A percentile compares a stretch with the other conserved stretches of the same genome.
These are phyloP conservation scores for Ormosia emarginata DNA, from an alignment of 306 rosid genomes.

Conservation along the genomic window DNA sequence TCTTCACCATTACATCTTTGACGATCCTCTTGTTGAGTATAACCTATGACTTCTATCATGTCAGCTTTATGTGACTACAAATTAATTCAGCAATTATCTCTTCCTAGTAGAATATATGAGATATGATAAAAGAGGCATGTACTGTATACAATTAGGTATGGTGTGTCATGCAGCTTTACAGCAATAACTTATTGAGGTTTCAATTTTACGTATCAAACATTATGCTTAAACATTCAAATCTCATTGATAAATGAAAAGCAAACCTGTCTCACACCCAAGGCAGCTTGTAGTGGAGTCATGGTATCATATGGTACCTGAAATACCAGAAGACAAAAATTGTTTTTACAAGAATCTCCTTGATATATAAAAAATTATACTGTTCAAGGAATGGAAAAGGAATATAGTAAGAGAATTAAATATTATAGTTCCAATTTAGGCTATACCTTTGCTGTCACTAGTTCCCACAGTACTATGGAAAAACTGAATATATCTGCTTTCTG, in stretches of 20 bases:
- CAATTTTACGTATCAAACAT: not conserved
- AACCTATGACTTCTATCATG: not conserved
- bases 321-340: slow-evolving; percentile 6
- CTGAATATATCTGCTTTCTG: slow-evolving; percentile 98
- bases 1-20: not conserved
- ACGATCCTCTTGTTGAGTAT: not conserved
- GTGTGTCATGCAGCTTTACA: slow-evolving; percentile 1
- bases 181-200: not conserved
- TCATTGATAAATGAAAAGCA: slow-evolving; percentile 19
- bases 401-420: slow-evolving; percentile 13
- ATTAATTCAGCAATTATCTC: not conserved
- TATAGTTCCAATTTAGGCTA: slow-evolving; percentile 5
- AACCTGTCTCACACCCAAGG: slow-evolving; percentile 99
- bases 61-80: not conserved
- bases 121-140: not conserved
- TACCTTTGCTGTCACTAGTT: slow-evolving; percentile 95
- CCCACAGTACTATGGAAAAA: slow-evolving; percentile 96
- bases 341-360: not conserved
- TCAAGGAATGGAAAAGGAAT: not conserved
- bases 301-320: slow-evolving; percentile 92
- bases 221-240: not conserved
- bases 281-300: slow-evolving; percentile 99
- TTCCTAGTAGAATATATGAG: not conserved
- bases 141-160: not conserved
- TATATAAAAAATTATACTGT: not conserved